phyloP scores from a whole-genome alignment of 306 rosid genomes.

The Malus domestica region ASM211411v1 NC_041800.1:26154233-26154732 shows the following conservation, averaged over 20 bases:
- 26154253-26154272: no score
- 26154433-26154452: neutral
- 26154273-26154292: no score
- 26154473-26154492: neutral
- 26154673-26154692: no score
- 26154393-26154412: neutral
- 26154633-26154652: neutral
- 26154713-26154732: no score
- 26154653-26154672: no score
- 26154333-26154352: neutral
- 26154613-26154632: neutral
- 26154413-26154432: neutral
- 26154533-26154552: neutral
- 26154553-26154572: neutral
- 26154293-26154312: no score
- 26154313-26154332: no score
- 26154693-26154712: no score
- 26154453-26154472: neutral
- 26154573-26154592: neutral
- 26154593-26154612: neutral
- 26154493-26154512: conserved; percentile 3
- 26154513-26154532: neutral
- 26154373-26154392: neutral
- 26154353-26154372: neutral
- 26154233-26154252: no score